Evolutionary conservation across 1,284 basidiomycete species (phyloP).

Genomic region (Phylloboletellus chloephorus): DNA sequence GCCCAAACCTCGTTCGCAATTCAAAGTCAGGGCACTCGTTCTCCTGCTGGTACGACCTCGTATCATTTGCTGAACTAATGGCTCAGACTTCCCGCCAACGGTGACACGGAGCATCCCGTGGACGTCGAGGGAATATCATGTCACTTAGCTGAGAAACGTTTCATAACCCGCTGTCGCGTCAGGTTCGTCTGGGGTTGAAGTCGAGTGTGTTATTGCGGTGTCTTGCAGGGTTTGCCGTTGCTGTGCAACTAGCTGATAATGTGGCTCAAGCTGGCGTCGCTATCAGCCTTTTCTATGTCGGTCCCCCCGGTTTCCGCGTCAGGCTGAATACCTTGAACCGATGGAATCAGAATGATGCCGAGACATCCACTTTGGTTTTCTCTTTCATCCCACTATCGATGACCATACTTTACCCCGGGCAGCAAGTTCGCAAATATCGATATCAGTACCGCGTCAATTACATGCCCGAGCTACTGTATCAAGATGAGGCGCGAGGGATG

Average conservation of each 20-base stretch:
- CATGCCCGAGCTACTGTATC: slow-evolving; percentile 7
- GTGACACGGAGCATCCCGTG: slow-evolving; percentile 11
- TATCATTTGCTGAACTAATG: slow-evolving; percentile 33
- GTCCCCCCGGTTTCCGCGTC: slow-evolving; percentile 5
- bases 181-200: slow-evolving; percentile 8
- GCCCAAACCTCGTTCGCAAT: slow-evolving; percentile 31
- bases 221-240: slow-evolving; percentile 15
- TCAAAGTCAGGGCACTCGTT: slow-evolving; percentile 36
- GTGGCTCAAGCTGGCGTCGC: slow-evolving; percentile 10
- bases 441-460: slow-evolving; percentile 9
- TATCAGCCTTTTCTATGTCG: slow-evolving; percentile 5
- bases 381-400: slow-evolving; percentile 4
- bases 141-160: slow-evolving; percentile 16
- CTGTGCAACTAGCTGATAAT: slow-evolving; percentile 14
- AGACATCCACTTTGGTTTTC: slow-evolving; percentile 1
- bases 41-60: slow-evolving; percentile 35
- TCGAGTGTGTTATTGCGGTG: slow-evolving; percentile 18
- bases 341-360: slow-evolving; percentile 15
- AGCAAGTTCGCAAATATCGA: slow-evolving; percentile 6
- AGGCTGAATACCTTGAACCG: slow-evolving; percentile 7
- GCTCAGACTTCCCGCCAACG: slow-evolving; percentile 31
- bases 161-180: slow-evolving; percentile 17
- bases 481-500: slow-evolving; percentile 10
- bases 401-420: slow-evolving; percentile 3
- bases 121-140: slow-evolving; percentile 12